These are phyloP conservation scores for Trichophyton mentagrophytes DNA, from an alignment of 2,329 filamentous ascomycete genomes.

Conservation along the genomic window DNA sequence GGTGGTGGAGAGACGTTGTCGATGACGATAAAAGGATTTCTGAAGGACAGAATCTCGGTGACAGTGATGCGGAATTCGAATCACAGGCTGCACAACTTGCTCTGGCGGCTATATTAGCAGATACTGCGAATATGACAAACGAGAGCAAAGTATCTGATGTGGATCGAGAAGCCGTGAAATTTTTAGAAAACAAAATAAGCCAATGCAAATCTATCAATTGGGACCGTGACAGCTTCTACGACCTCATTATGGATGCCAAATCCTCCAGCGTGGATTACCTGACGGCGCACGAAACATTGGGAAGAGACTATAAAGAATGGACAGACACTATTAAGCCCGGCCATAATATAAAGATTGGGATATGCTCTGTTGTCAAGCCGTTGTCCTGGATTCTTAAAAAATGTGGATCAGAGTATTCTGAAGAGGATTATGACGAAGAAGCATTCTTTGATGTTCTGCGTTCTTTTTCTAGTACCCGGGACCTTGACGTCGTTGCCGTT, in stretches of 20 bases:
- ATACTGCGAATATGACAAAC: conserved; percentile 34
- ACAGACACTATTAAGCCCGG: conserved; percentile 21
- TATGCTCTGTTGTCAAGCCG: conserved; percentile 46
- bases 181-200: conserved; percentile 40
- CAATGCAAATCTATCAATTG: conserved; percentile 21
- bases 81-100: conserved; percentile 28
- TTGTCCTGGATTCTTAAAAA: conserved; percentile 43
- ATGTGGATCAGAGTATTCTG: conserved; percentile 11
- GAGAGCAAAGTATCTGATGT: conserved; percentile 35
- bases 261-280: conserved; percentile 41
- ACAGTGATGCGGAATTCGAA: conserved; percentile 23
- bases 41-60: conserved; percentile 4
- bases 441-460: conserved; percentile 32
- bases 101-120: conserved; percentile 32
- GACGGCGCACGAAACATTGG: conserved; percentile 42
- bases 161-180: conserved; percentile 36
- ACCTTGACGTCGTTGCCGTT: conserved; percentile 43
- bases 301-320: conserved; percentile 55
- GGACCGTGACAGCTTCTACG: conserved; percentile 39
- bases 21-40: conserved; percentile 14
- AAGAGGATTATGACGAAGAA: neutral
- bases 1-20: conserved; percentile 26
- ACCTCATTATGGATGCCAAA: conserved; percentile 42
- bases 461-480: conserved; percentile 34
- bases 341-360: conserved; percentile 37